Percentiles rank a stretch among this genome's conserved stretches.
Conservation (phyloP, 2,329 filamentous ascomycete genomes). For the Ceratocystiopsis sp. region DNA sequence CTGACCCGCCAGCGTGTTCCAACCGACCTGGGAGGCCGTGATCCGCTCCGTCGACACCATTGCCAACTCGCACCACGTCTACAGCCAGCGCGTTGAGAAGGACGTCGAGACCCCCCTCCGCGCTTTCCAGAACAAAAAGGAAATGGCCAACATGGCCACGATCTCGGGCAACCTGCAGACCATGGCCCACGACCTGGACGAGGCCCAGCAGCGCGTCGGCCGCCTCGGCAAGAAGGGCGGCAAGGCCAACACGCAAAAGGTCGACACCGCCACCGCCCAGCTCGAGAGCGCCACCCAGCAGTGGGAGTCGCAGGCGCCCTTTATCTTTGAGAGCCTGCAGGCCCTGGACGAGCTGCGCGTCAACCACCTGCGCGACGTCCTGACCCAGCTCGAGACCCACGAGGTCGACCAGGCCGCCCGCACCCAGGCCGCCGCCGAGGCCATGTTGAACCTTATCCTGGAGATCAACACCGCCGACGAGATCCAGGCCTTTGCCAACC, state of each 20-base stretch:
- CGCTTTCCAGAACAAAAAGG: conserved; percentile 54
- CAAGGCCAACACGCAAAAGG: conserved; percentile 59
- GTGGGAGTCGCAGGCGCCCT: conserved; percentile 90
- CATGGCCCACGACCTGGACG: conserved; percentile 73
- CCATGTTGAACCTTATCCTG: conserved; percentile 63
- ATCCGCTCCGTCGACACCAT: conserved; percentile 62
- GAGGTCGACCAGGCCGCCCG: conserved; percentile 77
- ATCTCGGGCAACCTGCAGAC: conserved; percentile 66
- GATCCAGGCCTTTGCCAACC: conserved; percentile 52
- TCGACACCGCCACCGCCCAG: conserved; percentile 54
- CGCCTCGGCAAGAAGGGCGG: conserved; percentile 66
- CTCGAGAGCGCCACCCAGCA: conserved; percentile 66
- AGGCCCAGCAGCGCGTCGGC: conserved; percentile 68
- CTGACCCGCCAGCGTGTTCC: conserved; percentile 52
- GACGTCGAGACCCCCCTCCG: conserved; percentile 78
- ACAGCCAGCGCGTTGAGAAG: conserved; percentile 67
- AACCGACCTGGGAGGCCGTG: conserved; percentile 78
- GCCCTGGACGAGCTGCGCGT: conserved; percentile 75
- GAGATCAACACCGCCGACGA: conserved; percentile 79
- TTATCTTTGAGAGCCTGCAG: conserved; percentile 85
- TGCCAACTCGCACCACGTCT: conserved; percentile 65
- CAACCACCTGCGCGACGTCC: conserved; percentile 75
- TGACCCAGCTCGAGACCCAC: conserved; percentile 87
- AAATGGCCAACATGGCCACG: conserved; percentile 64
- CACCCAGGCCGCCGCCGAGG: conserved; percentile 55